These are phyloP conservation scores for Lentinula aciculospora DNA, from an alignment of 768 basidiomycete species.

Conservation along the genomic window DNA sequence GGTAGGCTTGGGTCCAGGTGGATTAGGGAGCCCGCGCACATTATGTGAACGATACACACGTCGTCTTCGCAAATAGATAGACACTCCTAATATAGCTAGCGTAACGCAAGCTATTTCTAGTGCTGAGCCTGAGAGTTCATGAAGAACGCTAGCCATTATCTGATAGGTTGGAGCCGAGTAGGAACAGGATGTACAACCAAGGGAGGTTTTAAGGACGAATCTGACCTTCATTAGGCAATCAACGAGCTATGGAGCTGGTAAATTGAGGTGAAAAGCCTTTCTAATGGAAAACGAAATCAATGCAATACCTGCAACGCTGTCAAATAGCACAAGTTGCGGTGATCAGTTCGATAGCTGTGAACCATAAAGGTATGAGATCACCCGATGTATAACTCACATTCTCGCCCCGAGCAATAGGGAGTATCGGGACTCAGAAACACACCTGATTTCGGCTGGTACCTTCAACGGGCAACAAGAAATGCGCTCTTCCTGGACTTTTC, in stretches of 20 bases:
- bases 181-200: neutral
- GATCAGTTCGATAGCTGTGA: too few species aligned
- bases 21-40: conserved; percentile 28
- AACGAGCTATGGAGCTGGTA: neutral
- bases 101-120: neutral
- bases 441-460: too few species aligned
- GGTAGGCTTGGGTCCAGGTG: conserved; percentile 50
- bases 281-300: too few species aligned
- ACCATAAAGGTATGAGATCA: too few species aligned
- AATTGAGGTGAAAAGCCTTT: too few species aligned
- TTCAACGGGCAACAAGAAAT: too few species aligned
- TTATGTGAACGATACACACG: conserved; percentile 7
- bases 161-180: neutral
- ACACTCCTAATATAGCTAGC: neutral
- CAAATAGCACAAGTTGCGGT: too few species aligned
- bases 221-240: neutral
- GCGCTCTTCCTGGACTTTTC: neutral
- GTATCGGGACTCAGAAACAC: too few species aligned
- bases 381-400: too few species aligned
- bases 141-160: neutral
- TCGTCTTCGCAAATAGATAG: neutral
- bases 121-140: neutral
- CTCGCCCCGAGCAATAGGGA: too few species aligned
- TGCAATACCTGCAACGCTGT: too few species aligned
- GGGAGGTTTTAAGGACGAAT: neutral